These are phyloP conservation scores for Mycena sp. DNA, from an alignment of 1,284 basidiomycete genomes.

Conservation along the genomic window DNA sequence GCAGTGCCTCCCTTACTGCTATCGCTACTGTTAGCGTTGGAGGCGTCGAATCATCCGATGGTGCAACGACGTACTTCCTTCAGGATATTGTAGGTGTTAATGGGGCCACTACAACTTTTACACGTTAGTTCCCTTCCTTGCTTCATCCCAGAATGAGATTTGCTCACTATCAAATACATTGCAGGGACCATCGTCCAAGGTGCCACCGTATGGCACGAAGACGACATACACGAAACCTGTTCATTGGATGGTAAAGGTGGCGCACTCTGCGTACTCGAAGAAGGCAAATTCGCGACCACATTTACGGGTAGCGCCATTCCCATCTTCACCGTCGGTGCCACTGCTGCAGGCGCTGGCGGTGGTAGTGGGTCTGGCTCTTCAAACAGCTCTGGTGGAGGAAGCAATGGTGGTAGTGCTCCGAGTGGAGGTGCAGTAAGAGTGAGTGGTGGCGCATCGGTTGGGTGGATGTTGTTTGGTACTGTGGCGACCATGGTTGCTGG, in stretches of 20 bases:
- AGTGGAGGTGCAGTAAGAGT: conserved; percentile 2
- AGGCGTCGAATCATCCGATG: conserved; percentile 10
- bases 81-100: neutral
- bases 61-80: conserved; percentile 13
- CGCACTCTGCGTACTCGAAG: conserved; percentile 4
- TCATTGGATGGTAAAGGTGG: conserved; percentile 21
- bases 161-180: neutral
- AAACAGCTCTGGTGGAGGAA: conserved; percentile 1
- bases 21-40: conserved; percentile 9
- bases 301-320: conserved; percentile 20
- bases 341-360: neutral
- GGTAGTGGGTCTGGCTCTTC: neutral
- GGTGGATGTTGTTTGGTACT: conserved; percentile 13
- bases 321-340: conserved; percentile 15
- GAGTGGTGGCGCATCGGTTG: conserved; percentile 8
- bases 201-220: conserved; percentile 17
- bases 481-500: conserved; percentile 14
- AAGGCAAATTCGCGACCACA: neutral
- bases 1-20: conserved; percentile 4
- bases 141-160: neutral
- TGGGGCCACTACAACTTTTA: conserved; percentile 3
- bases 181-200: conserved; percentile 17
- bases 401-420: neutral
- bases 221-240: conserved; percentile 16
- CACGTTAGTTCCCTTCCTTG: neutral